Evolutionary conservation across 2,329 filamentous ascomycete species (phyloP), one percentile per base, ranked within the genome.

Genomic region (Pseudocercospora crystallina): DNA sequence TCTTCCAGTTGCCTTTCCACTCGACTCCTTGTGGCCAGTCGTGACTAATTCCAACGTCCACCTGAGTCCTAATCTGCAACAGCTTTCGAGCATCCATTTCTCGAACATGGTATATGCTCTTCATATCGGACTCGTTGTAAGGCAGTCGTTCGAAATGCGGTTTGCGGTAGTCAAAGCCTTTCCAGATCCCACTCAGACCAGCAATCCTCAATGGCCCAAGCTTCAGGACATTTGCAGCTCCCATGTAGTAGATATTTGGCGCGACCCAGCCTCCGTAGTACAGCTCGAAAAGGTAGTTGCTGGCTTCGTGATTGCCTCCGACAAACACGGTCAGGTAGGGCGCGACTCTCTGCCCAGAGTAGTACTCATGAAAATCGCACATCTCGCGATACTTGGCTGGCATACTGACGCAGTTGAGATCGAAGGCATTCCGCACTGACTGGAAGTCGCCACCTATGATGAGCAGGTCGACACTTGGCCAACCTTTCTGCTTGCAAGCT

Each of bases 391-490:
- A 99, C 70, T 96, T 97, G 53, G 79, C 73, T 0, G 94, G 92
- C 63, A 95, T 90, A 4, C 90, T 87, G 80, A 97, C 95, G 69
- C 90, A 85, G 54, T 85, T 87, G 57, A 97, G 78, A 69, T 99
- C 94, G 57, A 85, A 80, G 8, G 89, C 84, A 75, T 97, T 97
- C 61, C 94, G 89, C 33, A 91, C 84, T 36, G 94, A 86, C 76
- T 96, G 90, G 60, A 99, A 99, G 68, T 99, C 94, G 26, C 94
- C 94, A 49, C 92, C 90, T 62, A 99, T 96, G 64, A 99, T 95
- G 60, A 99, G 74, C 9, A 96, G 73, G 69, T 99, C 94, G 29
- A 97, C 83, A 31, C 80, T 82, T 58, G 87, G 78, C 91, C 92
- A 96, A 17, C 80, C 80, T 61, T 87, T 87, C 39, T 80, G 75